Percentiles rank a stretch among this genome's conserved stretches.
Conservation (phyloP, 2,329 filamentous ascomycete genomes). For the Colletotrichum australisinense region DNA sequence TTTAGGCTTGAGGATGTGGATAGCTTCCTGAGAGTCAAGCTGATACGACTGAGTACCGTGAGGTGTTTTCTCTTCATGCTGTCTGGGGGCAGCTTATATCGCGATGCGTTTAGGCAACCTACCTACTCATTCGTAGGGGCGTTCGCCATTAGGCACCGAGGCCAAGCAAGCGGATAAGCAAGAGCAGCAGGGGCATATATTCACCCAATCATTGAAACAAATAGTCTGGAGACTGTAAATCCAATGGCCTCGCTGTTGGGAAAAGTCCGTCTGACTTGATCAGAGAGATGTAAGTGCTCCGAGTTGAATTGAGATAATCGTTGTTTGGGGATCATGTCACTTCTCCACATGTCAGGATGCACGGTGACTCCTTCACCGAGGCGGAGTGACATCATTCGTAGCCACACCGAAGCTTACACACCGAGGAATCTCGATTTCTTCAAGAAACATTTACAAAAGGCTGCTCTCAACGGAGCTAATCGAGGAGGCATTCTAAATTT, state of each 20-base stretch:
- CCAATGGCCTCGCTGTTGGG: background rate
- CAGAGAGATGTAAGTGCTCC: background rate
- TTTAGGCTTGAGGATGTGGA: too few relatives aligned
- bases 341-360: background rate
- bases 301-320: background rate
- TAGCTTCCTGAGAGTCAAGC: background rate
- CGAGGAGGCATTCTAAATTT: too few relatives aligned
- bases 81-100: background rate
- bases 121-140: background rate
- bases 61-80: background rate
- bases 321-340: background rate
- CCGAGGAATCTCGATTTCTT: background rate
- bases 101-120: background rate
- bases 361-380: background rate
- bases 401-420: background rate
- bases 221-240: background rate
- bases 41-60: background rate
- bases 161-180: background rate
- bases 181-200: background rate
- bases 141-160: conserved; percentile 12
- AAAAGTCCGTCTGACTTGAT: background rate
- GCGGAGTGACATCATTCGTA: conserved; percentile 16
- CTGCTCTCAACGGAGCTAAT: too few relatives aligned
- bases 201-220: background rate
- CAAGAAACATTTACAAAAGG: background rate